Conservation (phyloP, 2,329 filamentous ascomycete genomes). For the Falciphora oryzae region DNA sequence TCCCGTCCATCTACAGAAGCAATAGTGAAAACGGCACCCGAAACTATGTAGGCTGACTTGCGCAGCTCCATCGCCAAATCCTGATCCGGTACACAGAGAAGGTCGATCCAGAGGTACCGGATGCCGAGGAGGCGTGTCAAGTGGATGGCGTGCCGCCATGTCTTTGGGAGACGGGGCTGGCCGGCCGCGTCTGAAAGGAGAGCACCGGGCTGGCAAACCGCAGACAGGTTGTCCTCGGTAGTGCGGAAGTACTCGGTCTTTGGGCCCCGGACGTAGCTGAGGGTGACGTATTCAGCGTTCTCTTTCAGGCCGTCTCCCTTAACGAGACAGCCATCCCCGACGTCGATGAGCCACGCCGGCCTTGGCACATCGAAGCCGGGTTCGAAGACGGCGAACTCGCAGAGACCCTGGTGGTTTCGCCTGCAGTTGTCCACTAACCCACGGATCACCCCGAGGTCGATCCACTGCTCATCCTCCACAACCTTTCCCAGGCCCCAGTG, state of each 20-base stretch:
- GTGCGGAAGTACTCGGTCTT: background rate
- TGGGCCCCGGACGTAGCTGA: background rate
- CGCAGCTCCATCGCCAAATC: background rate
- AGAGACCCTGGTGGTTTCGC: background rate
- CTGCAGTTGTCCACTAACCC: constrained; percentile 3
- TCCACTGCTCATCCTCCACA: constrained; percentile 1
- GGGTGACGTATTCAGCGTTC: background rate
- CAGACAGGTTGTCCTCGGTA: background rate
- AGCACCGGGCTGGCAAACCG: background rate
- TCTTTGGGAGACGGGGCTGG: background rate
- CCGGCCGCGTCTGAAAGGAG: background rate
- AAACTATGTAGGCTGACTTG: constrained; percentile 1
- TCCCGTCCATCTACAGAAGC: constrained; percentile 3
- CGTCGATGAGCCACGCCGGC: constrained; percentile 2
- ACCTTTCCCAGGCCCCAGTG: background rate
- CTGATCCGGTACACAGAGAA: background rate
- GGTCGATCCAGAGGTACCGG: constrained; percentile 3
- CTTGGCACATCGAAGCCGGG: background rate
- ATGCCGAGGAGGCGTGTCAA: constrained; percentile 2
- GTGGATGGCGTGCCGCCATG: constrained; percentile 2
- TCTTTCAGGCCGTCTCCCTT: background rate
- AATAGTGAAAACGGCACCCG: constrained; percentile 4
- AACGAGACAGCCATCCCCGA: constrained; percentile 1
- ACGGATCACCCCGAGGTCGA: background rate
- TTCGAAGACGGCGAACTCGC: constrained; percentile 4